These are phyloP conservation scores for Podospora conica DNA, from an alignment of 495 filamentous ascomycete genomes.

Conservation along the genomic window DNA sequence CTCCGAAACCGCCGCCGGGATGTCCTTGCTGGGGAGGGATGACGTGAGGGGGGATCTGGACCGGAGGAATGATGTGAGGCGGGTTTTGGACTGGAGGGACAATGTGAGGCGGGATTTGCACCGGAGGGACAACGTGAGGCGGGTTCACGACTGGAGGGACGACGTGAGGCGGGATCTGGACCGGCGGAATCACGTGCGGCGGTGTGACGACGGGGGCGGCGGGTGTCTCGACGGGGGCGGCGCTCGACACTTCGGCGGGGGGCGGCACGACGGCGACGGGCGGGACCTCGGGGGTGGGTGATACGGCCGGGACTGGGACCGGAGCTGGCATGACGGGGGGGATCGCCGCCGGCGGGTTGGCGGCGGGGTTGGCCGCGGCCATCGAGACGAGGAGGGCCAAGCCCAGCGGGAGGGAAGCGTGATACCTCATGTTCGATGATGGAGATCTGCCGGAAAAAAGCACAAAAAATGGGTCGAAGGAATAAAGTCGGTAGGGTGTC, in stretches of 20 bases:
- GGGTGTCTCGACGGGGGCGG: not conserved
- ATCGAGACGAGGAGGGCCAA: slow-evolving; percentile 7
- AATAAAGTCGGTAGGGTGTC: slow-evolving; percentile 8
- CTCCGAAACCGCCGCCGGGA: not conserved
- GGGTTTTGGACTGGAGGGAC: not conserved
- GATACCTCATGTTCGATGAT: not conserved
- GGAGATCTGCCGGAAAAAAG: not conserved
- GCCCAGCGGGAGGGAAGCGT: slow-evolving; percentile 2
- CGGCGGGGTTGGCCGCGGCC: slow-evolving; percentile 8
- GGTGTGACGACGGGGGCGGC: not conserved
- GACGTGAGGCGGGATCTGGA: not conserved
- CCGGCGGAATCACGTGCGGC: not conserved
- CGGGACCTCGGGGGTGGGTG: not conserved
- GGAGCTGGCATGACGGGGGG: not conserved
- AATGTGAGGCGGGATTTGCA: not conserved
- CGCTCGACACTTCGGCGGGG: not conserved
- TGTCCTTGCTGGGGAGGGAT: not conserved
- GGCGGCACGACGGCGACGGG: not conserved
- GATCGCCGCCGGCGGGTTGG: not conserved
- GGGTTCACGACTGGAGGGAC: not conserved
- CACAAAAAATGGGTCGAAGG: slow-evolving; percentile 6
- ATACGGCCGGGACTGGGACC: not conserved
- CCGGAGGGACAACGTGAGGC: not conserved
- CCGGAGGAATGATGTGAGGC: not conserved
- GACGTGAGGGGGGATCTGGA: not conserved